Conservation (phyloP, 1,284 basidiomycete genomes). For the Rhodotorula mucilaginosa region DNA sequence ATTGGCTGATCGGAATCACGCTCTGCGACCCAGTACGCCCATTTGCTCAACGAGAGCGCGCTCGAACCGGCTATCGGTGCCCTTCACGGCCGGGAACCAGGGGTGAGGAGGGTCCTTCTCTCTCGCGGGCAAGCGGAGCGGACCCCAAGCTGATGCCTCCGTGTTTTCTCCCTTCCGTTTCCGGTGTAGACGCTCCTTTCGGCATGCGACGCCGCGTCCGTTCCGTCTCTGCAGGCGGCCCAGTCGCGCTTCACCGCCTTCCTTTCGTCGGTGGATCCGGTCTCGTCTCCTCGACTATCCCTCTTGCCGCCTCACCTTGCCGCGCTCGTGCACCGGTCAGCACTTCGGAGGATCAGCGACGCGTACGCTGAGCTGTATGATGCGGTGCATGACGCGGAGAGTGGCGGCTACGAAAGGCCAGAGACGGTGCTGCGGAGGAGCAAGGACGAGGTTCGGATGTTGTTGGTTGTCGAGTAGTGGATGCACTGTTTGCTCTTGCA, state of each 20-base stretch:
- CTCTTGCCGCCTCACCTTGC: slow-evolving; percentile 68
- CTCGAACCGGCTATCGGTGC: slow-evolving; percentile 64
- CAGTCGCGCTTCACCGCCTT: slow-evolving; percentile 54
- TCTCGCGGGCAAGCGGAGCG: background rate
- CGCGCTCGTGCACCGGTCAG: slow-evolving; percentile 67
- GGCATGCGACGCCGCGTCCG: slow-evolving; percentile 60
- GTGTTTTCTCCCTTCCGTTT: background rate
- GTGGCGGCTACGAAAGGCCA: slow-evolving; percentile 75
- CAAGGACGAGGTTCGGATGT: slow-evolving; percentile 53
- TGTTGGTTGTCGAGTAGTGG: slow-evolving; percentile 48
- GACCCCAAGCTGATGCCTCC: background rate
- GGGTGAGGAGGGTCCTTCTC: slow-evolving; percentile 54
- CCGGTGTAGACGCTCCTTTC: slow-evolving; percentile 57
- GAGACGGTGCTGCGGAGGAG: slow-evolving; percentile 75
- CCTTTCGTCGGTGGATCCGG: slow-evolving; percentile 52
- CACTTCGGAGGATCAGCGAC: slow-evolving; percentile 63
- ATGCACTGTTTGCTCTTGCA: no score
- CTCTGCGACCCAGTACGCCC: slow-evolving; percentile 59
- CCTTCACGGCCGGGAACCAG: slow-evolving; percentile 57
- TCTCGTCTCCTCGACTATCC: slow-evolving; percentile 62
- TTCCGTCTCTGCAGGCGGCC: slow-evolving; percentile 57
- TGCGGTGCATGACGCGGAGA: slow-evolving; percentile 67
- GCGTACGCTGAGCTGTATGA: slow-evolving; percentile 65
- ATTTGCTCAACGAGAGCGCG: slow-evolving; percentile 70
- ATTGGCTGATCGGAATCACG: no score